Base-by-base conservation (phyloP, 2,329 filamentous ascomycete genomes). In the Pseudophaeomoniella oleicola region DNA sequence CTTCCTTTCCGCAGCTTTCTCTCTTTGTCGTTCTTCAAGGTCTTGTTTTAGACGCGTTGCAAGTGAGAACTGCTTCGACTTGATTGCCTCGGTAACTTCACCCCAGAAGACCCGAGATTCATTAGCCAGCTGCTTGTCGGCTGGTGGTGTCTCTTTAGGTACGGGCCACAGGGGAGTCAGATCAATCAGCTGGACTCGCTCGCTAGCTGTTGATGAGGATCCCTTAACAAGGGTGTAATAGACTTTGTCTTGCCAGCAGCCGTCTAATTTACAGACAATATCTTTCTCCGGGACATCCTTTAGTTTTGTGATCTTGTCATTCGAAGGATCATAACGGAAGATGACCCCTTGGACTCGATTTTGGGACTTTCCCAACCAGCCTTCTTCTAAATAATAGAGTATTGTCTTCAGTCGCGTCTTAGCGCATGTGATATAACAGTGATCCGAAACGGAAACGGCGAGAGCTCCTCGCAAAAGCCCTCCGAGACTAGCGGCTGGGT, bases 361-460 rank as follows among this genome's bases (percentile, higher is more conserved):
- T 48, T 92, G 88, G 14, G 84, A 75, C 46, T 84, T 83, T 33
- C 87, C 84, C 18, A 96, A 69, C 87, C 90, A 98, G 35, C 87
- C 86, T 49, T 96, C 88, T 51, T 96, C 88, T 38, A 87, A 66
- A 55, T 98, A 98, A 50, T 92, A 79, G 33, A 98, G 62, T 44
- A 98, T 94, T 13, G 79, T 81, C 63, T 96, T 96, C 46, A 93
- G 73, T 53, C 78, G 81, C 2, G 86, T 94, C 62, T 86, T 78
- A n/a, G 81, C 72, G 59, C 90, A 98, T 29, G 78, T 87, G 41
- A 96, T 71, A 55, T 81, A 93, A 50, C 85, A 90, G 44, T 78
- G 72, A 50, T 98, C 90, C 33, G 87, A 81, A 15, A 98, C 90
- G 5, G 81, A 87, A 43, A 98, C 79, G 49, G 79, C 87, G 35